Percentiles rank a stretch among this genome's conserved stretches.
Evolutionary conservation across 2,329 filamentous ascomycete species (phyloP).

Genomic region (Botryotinia narcissicola): DNA sequence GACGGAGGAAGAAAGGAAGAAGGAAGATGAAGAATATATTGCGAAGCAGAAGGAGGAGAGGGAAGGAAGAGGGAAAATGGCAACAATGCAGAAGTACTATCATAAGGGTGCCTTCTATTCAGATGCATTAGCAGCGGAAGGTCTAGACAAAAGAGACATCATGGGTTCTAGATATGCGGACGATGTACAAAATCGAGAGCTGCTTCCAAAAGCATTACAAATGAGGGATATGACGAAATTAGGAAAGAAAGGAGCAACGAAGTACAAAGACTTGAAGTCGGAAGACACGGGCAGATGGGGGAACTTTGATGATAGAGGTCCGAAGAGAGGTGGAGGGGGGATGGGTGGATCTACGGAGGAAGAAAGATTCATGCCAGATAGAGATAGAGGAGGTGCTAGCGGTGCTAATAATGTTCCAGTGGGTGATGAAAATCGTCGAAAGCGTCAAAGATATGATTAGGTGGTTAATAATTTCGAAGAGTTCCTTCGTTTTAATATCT

Average conservation of each 20-base stretch:
- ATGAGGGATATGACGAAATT: constrained; percentile 91
- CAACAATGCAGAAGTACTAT: constrained; percentile 92
- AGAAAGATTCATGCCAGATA: constrained; percentile 67
- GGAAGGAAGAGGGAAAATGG: constrained; percentile 73
- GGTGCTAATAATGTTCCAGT: constrained; percentile 71
- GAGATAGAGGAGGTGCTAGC: constrained; percentile 50
- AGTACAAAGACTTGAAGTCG: constrained; percentile 80
- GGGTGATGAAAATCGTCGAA: constrained; percentile 46
- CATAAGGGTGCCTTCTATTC: constrained; percentile 97
- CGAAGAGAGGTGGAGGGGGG: constrained; percentile 38
- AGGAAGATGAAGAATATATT: constrained; percentile 78
- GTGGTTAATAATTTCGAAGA: background rate
- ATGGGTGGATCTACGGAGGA: constrained; percentile 50
- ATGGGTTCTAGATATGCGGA: constrained; percentile 83
- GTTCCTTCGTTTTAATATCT: background rate
- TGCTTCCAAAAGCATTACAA: constrained; percentile 88
- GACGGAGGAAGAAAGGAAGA: constrained; percentile 78
- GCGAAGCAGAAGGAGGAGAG: constrained; percentile 56
- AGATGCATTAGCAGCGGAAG: constrained; percentile 72
- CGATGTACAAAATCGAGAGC: constrained; percentile 76
- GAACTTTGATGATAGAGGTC: constrained; percentile 53
- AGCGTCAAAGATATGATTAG: constrained; percentile 13
- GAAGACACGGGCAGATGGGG: constrained; percentile 94
- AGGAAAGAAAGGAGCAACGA: constrained; percentile 85
- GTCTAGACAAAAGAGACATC: constrained; percentile 75